These are phyloP conservation scores for Fusarium citri DNA, from an alignment of 2,329 filamentous ascomycete species.

Conservation along the genomic window DNA sequence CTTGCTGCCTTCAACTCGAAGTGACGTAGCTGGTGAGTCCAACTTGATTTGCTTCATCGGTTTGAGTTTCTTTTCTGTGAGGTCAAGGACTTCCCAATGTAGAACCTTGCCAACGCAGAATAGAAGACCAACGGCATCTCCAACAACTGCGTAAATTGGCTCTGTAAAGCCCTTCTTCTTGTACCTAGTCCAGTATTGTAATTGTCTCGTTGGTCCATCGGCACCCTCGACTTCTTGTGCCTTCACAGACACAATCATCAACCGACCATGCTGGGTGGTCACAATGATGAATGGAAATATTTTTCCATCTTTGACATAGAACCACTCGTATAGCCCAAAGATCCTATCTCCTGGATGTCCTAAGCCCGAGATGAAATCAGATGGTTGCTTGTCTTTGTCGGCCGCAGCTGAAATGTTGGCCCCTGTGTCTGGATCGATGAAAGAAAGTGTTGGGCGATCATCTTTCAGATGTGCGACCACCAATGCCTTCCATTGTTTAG, in stretches of 20 bases:
- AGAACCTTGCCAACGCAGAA: slow-evolving; percentile 66
- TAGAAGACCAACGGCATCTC: slow-evolving; percentile 67
- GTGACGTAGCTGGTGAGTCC: slow-evolving; percentile 63
- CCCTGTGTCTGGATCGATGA: slow-evolving; percentile 68
- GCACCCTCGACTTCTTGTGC: slow-evolving; percentile 24
- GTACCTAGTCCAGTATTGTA: slow-evolving; percentile 67
- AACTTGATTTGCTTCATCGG: slow-evolving; percentile 60
- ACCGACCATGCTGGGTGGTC: slow-evolving; percentile 63
- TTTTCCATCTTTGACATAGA: slow-evolving; percentile 66
- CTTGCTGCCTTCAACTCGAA: slow-evolving; percentile 61
- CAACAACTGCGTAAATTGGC: slow-evolving; percentile 67
- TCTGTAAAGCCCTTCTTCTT: slow-evolving; percentile 58
- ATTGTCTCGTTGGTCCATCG: slow-evolving; percentile 28
- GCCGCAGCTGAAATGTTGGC: slow-evolving; percentile 60
- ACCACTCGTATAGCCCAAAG: slow-evolving; percentile 72
- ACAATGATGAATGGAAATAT: slow-evolving; percentile 73
- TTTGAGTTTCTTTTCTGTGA: slow-evolving; percentile 63
- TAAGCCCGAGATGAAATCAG: slow-evolving; percentile 66
- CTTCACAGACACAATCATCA: slow-evolving; percentile 67
- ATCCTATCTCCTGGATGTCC: slow-evolving; percentile 69
- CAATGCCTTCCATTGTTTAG: slow-evolving; percentile 62
- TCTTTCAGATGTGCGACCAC: slow-evolving; percentile 63
- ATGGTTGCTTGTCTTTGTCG: slow-evolving; percentile 55
- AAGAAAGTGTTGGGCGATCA: slow-evolving; percentile 62
- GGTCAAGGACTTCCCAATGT: slow-evolving; percentile 67